Evolutionary conservation across 768 basidiomycete genomes (phyloP).

Genomic region (Mycena rosella): DNA sequence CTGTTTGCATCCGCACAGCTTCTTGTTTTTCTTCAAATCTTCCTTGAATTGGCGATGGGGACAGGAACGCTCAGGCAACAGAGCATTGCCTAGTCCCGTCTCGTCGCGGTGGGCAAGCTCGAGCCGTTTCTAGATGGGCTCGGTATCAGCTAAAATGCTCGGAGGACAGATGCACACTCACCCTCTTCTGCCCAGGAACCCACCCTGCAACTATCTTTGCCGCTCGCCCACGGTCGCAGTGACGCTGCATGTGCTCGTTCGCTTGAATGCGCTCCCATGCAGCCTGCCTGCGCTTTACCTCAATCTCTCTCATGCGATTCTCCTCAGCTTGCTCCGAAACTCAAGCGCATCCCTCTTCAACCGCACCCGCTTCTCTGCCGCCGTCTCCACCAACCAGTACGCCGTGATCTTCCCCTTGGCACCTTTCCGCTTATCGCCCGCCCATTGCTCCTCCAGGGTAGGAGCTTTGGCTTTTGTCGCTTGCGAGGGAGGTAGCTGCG

Average conservation of each 20-base stretch:
- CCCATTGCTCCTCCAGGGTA: too few relatives aligned
- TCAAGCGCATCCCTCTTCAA: conserved; percentile 15
- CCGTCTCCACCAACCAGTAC: conserved; percentile 7
- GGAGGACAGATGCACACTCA: neutral
- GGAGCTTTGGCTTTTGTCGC: too few relatives aligned
- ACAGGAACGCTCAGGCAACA: conserved; percentile 24
- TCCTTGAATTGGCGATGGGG: conserved; percentile 27
- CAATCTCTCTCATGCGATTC: neutral
- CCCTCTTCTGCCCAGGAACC: neutral
- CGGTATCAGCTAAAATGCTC: neutral
- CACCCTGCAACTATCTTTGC: neutral
- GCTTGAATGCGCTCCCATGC: neutral
- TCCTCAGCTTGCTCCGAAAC: conserved; percentile 7
- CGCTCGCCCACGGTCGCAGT: neutral
- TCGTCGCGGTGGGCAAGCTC: conserved; percentile 4
- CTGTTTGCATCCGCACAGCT: neutral
- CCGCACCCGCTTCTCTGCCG: conserved; percentile 4
- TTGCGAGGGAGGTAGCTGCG: too few relatives aligned
- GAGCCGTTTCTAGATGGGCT: neutral
- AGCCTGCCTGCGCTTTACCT: neutral
- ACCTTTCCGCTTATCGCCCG: neutral
- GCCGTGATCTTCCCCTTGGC: neutral
- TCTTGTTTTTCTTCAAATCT: conserved; percentile 4
- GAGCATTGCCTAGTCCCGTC: neutral
- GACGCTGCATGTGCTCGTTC: neutral